Evolutionary conservation across 1,284 basidiomycete genomes (phyloP), one percentile per base, ranked within the genome.

Genomic region (Fistulinella staudtii): DNA sequence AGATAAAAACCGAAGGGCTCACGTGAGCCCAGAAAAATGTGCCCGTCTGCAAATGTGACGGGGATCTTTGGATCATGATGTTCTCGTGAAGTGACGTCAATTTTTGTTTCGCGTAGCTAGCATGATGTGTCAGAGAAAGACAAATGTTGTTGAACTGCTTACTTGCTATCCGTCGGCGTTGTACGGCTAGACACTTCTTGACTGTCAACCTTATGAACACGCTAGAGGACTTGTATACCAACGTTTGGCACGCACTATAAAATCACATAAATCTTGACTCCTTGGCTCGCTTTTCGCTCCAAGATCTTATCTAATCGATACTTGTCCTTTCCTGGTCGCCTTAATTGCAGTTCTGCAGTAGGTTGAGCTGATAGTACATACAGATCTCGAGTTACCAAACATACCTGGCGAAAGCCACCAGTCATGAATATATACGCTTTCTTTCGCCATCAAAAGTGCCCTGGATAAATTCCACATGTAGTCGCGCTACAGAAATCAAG

Each of bases 21-120:
- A 92, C 91, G 69, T 96, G 93, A 24, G 93, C 93, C 95, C 95
- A 99, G 63, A 96, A 96, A 64, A 97, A 93, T 0, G 94, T 98
- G 4, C 95, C 94, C 1, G 93, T 97, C 60, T 94, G 89, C 65
- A 98, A 93, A 67, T 99, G 95, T 5, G 92, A 95, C 0, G 96
- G 96, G 11, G 94, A 98, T 30, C 96, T 82, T 65, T 99, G 96
- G 3, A 99, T 84, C 79, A 94, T 86, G 49, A 99, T 90, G 65
- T 99, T 98, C 8, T 85, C 85, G 61, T 98, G 94, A 27, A 99
- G 70, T 1, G 75, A 76, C 17, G 79, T 79, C n/a, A 99, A 67
- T n/a, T 79, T 80, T 57, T 89, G 85, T 63, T 99, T 99, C 31
- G 93, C 77, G 62, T 98, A 97, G 58, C 87, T 89, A 57, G 48